Conservation (phyloP, 768 basidiomycete genomes). For the Butyriboletus loyo region DNA sequence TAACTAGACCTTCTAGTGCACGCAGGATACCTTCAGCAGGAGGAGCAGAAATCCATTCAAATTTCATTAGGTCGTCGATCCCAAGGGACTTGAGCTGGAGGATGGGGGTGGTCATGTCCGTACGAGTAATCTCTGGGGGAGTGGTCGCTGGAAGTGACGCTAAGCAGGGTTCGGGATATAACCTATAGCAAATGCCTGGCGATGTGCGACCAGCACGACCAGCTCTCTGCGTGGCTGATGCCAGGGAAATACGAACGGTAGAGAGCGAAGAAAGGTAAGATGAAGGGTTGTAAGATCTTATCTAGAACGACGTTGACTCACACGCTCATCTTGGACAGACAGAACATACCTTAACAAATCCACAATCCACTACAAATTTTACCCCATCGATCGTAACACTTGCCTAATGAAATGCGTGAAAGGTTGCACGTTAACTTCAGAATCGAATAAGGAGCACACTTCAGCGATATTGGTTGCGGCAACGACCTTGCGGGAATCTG, state of each 20-base stretch:
- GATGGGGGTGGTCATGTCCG: conserved; percentile 88
- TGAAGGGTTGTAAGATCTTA: conserved; percentile 85
- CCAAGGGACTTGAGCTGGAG: conserved; percentile 93
- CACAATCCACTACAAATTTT: conserved; percentile 89
- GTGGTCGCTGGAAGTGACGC: conserved; percentile 64
- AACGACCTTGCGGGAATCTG: conserved; percentile 82
- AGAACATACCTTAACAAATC: conserved; percentile 82
- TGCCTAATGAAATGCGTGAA: conserved; percentile 47
- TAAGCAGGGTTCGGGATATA: conserved; percentile 71
- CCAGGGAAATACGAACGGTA: conserved; percentile 78
- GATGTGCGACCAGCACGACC: conserved; percentile 95
- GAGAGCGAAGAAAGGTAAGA: conserved; percentile 82
- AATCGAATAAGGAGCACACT: conserved; percentile 35
- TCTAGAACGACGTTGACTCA: conserved; percentile 41
- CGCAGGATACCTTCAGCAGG: conserved; percentile 82
- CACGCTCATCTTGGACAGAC: neutral
- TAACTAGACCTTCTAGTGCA: conserved; percentile 79
- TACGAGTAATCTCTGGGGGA: conserved; percentile 86
- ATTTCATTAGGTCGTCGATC: conserved; percentile 92
- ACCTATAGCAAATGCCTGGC: conserved; percentile 86
- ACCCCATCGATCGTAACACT: conserved; percentile 97
- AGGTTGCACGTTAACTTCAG: neutral
- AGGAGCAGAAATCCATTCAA: conserved; percentile 92
- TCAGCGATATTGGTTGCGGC: conserved; percentile 97
- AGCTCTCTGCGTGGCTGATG: conserved; percentile 89